phyloP scores from a whole-genome alignment of 306 rosid species.

The Pterocarpus santalinus region DNA sequence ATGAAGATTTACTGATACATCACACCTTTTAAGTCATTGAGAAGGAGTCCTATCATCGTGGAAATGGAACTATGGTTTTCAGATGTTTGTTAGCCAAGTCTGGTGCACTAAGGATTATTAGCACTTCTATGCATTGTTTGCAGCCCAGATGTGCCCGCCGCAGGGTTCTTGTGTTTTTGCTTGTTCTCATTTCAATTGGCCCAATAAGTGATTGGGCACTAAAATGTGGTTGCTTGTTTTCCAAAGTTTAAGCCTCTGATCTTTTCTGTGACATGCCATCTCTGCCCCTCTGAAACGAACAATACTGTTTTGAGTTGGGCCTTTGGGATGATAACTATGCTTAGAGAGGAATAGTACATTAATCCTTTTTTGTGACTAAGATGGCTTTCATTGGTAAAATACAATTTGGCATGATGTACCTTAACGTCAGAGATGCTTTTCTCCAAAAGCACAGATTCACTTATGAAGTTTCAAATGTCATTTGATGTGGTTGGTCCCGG shows the following conservation, averaged over 20 bases:
- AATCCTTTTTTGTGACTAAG: neutral
- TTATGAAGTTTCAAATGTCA: neutral
- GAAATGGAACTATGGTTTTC: neutral
- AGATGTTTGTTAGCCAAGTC: slow-evolving; percentile 2
- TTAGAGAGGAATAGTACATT: neutral
- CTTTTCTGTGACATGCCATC: neutral
- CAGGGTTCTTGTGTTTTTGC: too few relatives aligned
- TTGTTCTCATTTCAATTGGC: neutral
- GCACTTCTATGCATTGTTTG: neutral
- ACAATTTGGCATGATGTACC: neutral
- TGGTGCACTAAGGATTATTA: neutral
- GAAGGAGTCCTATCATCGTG: slow-evolving; percentile 8
- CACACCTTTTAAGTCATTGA: neutral
- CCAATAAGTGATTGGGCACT: too few relatives aligned
- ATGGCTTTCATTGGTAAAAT: neutral
- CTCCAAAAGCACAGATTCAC: neutral
- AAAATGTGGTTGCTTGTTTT: neutral
- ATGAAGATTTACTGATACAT: neutral
- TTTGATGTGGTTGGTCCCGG: neutral
- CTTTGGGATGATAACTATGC: neutral
- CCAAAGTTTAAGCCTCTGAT: neutral
- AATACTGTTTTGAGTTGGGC: neutral
- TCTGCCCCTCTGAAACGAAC: neutral
- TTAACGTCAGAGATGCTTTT: neutral
- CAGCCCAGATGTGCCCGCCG: neutral